A percentile compares a stretch with the other conserved stretches of the same genome.
Evolutionary conservation across 108 stramenopile species (phyloP).

Genomic region (Cylindrotheca closterium): DNA sequence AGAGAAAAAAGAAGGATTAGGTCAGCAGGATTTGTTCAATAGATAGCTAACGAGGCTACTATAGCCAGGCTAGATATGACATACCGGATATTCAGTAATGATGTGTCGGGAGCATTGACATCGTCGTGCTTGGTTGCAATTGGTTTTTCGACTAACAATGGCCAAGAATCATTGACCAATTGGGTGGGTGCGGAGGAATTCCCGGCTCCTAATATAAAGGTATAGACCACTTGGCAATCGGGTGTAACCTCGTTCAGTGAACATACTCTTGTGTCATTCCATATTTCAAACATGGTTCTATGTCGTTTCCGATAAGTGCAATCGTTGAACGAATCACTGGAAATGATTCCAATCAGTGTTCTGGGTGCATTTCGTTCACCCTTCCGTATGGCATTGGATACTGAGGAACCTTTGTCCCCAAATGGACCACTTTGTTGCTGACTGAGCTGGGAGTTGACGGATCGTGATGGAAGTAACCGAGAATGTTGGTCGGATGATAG

Average conservation of each 20-base stretch:
- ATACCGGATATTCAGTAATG: constrained; percentile 29
- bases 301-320: constrained; percentile 37
- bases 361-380: constrained; percentile 4
- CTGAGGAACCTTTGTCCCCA: too few relatives aligned
- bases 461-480: too few relatives aligned
- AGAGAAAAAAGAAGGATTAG: background rate
- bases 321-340: constrained; percentile 34
- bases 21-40: background rate
- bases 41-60: background rate
- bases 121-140: constrained; percentile 7
- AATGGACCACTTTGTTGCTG: too few relatives aligned
- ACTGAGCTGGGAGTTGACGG: too few relatives aligned
- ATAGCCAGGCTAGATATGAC: background rate
- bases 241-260: constrained; percentile 7
- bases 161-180: constrained; percentile 9
- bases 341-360: constrained; percentile 44
- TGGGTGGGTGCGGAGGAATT: constrained; percentile 25
- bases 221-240: constrained; percentile 44
- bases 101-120: constrained; percentile 17
- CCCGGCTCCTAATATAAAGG: constrained; percentile 41
- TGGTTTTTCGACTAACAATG: constrained; percentile 10
- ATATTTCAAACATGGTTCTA: constrained; percentile 42
- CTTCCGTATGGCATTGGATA: too few relatives aligned
- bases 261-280: constrained; percentile 50
- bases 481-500: too few relatives aligned